Percentiles rank a stretch among this genome's conserved stretches.
Evolutionary conservation across 305 asterid genomes (phyloP).

Genomic region (Fraxinus ornus): DNA sequence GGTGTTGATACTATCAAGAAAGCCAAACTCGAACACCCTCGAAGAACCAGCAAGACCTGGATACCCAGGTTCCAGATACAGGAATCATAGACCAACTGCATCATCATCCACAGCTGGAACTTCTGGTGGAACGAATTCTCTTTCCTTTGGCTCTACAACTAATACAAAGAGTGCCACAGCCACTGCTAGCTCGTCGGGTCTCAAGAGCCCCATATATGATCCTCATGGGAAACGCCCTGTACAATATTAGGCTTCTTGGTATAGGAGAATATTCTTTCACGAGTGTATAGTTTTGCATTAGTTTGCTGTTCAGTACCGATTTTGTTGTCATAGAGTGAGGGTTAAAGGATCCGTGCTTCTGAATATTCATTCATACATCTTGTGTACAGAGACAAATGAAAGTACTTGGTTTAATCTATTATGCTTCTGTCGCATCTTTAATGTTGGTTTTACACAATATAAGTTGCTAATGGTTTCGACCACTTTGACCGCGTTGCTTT

Average conservation of each 20-base stretch:
- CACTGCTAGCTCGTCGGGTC: constrained; percentile 43
- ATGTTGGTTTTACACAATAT: too few relatives aligned
- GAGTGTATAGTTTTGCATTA: constrained; percentile 5
- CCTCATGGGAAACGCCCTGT: constrained; percentile 65
- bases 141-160: constrained; percentile 44
- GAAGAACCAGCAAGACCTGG: constrained; percentile 85
- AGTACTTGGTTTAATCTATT: too few relatives aligned
- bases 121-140: constrained; percentile 43
- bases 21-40: constrained; percentile 43
- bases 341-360: neutral
- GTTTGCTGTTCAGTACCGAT: neutral
- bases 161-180: constrained; percentile 41
- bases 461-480: too few relatives aligned
- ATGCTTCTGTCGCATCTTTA: too few relatives aligned
- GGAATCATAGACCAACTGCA: constrained; percentile 32
- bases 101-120: constrained; percentile 44
- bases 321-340: neutral
- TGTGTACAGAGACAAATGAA: neutral
- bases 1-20: constrained; percentile 60
- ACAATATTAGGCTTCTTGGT: constrained; percentile 31
- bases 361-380: neutral
- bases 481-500: neutral
- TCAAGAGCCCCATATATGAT: constrained; percentile 31
- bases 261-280: constrained; percentile 41
- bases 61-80: constrained; percentile 53